Conservation (phyloP, 768 basidiomycete species). For the Tylopilus cervinicoccineus region DNA sequence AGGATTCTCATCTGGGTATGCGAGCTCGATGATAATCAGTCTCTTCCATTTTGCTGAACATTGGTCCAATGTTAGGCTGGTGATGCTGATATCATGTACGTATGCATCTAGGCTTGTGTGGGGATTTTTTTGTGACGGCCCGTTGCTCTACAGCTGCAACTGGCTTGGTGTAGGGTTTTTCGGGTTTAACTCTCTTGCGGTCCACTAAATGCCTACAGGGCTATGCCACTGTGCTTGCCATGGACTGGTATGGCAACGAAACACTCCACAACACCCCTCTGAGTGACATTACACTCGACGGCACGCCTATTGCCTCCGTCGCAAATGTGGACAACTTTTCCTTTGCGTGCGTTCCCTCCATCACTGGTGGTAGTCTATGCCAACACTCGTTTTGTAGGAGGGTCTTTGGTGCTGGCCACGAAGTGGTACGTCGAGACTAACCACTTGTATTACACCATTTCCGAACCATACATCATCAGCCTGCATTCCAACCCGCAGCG, state of each 20-base stretch:
- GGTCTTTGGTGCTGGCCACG: slow-evolving; percentile 36
- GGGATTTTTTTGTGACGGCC: background rate
- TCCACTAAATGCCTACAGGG: slow-evolving; percentile 19
- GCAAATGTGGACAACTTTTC: slow-evolving; percentile 65
- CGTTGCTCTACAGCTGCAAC: slow-evolving; percentile 9
- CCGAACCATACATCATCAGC: slow-evolving; percentile 30
- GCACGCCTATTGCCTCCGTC: slow-evolving; percentile 50
- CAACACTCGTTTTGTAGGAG: background rate
- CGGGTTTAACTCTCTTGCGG: background rate
- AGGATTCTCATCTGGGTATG: slow-evolving; percentile 41
- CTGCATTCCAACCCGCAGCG: slow-evolving; percentile 58
- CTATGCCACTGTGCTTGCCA: slow-evolving; percentile 36
- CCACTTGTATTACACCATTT: background rate
- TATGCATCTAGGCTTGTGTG: background rate
- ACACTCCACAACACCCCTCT: slow-evolving; percentile 38
- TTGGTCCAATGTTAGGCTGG: slow-evolving; percentile 18
- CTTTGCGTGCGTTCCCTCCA: slow-evolving; percentile 51
- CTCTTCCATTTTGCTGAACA: background rate
- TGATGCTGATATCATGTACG: slow-evolving; percentile 27
- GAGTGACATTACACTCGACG: slow-evolving; percentile 55
- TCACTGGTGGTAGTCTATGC: background rate
- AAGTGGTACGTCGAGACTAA: slow-evolving; percentile 44
- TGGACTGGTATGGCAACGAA: slow-evolving; percentile 45
- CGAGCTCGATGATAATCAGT: background rate
- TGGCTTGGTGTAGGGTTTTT: slow-evolving; percentile 33